Evolutionary conservation across 2,329 filamentous ascomycete genomes (phyloP).

Genomic region (Paecilomyces fulvus): DNA sequence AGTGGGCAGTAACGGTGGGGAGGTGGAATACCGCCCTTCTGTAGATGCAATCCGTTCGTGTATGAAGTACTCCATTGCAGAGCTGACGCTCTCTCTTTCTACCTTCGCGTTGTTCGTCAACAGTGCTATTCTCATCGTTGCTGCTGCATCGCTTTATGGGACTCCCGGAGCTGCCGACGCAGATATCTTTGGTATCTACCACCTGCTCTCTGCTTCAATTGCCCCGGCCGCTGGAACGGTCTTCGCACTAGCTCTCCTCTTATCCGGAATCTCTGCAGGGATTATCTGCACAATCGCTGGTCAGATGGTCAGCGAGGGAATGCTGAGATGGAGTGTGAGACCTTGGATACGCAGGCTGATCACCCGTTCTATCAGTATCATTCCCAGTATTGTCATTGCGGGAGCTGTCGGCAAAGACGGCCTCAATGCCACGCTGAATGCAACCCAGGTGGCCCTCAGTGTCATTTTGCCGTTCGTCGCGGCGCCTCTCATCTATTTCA

Average conservation of each 20-base stretch:
- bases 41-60: conserved; percentile 64
- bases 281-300: conserved; percentile 85
- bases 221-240: conserved; percentile 69
- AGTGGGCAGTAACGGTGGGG: conserved; percentile 33
- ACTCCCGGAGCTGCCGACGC: conserved; percentile 55
- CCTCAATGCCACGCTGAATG: conserved; percentile 63
- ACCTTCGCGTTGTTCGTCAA: conserved; percentile 82
- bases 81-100: conserved; percentile 64
- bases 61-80: conserved; percentile 63
- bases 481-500: conserved; percentile 78
- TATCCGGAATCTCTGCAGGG: conserved; percentile 72
- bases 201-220: conserved; percentile 59
- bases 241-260: conserved; percentile 73
- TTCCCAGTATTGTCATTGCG: conserved; percentile 74
- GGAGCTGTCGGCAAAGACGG: conserved; percentile 65
- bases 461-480: conserved; percentile 75
- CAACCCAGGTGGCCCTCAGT: conserved; percentile 67
- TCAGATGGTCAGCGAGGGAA: conserved; percentile 81
- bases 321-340: conserved; percentile 62
- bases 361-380: conserved; percentile 72
- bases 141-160: conserved; percentile 65
- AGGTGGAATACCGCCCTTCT: conserved; percentile 60
- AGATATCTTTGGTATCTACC: conserved; percentile 76
- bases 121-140: conserved; percentile 71
- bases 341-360: conserved; percentile 74